Conservation (phyloP, 306 rosid genomes). For the Hippophae rhamnoides region DNA sequence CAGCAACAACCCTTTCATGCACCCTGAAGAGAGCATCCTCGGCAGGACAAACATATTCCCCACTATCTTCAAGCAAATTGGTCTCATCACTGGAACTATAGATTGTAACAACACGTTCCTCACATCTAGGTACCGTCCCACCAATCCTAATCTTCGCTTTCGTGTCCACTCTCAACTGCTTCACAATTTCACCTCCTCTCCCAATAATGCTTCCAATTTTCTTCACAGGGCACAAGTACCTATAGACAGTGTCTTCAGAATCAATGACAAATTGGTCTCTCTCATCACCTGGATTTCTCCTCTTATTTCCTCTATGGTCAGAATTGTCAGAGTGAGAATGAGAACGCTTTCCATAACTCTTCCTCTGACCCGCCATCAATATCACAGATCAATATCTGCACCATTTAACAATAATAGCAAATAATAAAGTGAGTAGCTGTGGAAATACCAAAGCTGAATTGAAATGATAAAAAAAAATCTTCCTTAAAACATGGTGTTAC, state of each 20-base stretch:
- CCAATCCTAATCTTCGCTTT: constrained; percentile 89
- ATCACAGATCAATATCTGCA: constrained; percentile 7
- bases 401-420: constrained; percentile 22
- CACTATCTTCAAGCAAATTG: constrained; percentile 53
- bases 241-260: constrained; percentile 73
- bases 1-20: constrained; percentile 88
- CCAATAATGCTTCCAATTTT: constrained; percentile 97
- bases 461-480: no score
- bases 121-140: constrained; percentile 69
- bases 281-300: constrained; percentile 76
- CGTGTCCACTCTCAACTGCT: constrained; percentile 81
- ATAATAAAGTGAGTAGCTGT: neutral
- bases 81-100: constrained; percentile 70
- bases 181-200: constrained; percentile 96
- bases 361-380: constrained; percentile 74
- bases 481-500: no score
- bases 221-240: constrained; percentile 65
- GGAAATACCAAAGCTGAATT: neutral
- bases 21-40: constrained; percentile 82
- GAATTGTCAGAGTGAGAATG: constrained; percentile 58
- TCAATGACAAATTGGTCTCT: constrained; percentile 80
- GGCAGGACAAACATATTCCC: constrained; percentile 53
- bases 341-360: constrained; percentile 61
- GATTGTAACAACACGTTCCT: constrained; percentile 76
- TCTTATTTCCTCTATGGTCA: constrained; percentile 58